Evolutionary conservation across 176 grass and related monocot genomes (phyloP).

Genomic region (Urochloa ruziziensis): DNA sequence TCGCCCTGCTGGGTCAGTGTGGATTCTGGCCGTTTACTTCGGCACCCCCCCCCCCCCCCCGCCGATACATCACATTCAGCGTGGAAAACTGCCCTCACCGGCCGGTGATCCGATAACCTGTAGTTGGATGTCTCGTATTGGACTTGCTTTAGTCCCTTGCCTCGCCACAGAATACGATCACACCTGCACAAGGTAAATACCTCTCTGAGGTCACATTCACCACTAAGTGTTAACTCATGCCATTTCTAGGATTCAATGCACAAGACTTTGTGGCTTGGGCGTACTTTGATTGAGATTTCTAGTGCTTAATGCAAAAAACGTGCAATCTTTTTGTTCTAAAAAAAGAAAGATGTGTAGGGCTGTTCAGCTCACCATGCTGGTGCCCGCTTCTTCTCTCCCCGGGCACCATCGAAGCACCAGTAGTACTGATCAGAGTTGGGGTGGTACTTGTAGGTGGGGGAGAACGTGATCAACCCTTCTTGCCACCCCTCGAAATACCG

Average conservation of each 20-base stretch:
- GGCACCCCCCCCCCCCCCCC: slow-evolving; percentile 23
- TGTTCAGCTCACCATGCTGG: slow-evolving; percentile 72
- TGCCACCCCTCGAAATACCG: slow-evolving; percentile 68
- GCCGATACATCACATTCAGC: slow-evolving; percentile 35
- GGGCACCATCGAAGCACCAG: slow-evolving; percentile 29
- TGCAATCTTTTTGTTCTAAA: not conserved
- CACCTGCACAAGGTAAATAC: slow-evolving; percentile 54
- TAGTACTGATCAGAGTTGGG: slow-evolving; percentile 80
- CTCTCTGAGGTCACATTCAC: not conserved
- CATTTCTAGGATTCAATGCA: not conserved
- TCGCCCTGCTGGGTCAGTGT: not conserved
- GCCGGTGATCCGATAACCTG: slow-evolving; percentile 82
- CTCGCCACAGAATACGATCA: slow-evolving; percentile 92
- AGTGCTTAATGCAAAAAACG: not conserved
- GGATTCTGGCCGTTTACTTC: not conserved
- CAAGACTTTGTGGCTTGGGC: not conserved
- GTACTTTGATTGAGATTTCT: not conserved
- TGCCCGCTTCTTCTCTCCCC: slow-evolving; percentile 58
- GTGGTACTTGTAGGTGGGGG: slow-evolving; percentile 91
- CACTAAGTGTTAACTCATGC: not conserved
- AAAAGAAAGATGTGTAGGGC: not conserved
- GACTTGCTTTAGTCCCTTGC: slow-evolving; percentile 71
- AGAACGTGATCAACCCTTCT: slow-evolving; percentile 82
- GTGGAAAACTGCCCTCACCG: slow-evolving; percentile 67
- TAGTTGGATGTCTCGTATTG: slow-evolving; percentile 64